Percentiles rank a stretch among this genome's conserved stretches.
Evolutionary conservation across 2,329 filamentous ascomycete genomes (phyloP).

Genomic region (Pezizomycotina sp.): DNA sequence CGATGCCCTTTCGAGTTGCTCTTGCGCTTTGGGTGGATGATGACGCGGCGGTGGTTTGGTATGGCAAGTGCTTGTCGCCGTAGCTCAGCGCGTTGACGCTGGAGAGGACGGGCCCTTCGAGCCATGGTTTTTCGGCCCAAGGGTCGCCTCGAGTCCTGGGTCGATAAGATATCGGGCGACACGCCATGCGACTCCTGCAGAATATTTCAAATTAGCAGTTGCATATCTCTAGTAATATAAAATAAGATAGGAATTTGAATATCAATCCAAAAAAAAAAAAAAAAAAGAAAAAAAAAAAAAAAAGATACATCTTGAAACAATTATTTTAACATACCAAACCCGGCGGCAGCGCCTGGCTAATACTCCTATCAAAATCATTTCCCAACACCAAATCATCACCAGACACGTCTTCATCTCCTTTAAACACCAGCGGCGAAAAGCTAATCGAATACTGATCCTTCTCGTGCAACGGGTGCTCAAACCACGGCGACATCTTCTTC

Average conservation of each 20-base stretch:
- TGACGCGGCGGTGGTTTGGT: no score
- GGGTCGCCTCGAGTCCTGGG: constrained; percentile 80
- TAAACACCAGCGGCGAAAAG: constrained; percentile 10
- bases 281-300: no score
- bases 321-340: no score
- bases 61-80: constrained; percentile 34
- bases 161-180: constrained; percentile 86
- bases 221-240: no score
- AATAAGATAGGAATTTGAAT: no score
- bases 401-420: constrained; percentile 38
- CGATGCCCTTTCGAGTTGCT: constrained; percentile 32
- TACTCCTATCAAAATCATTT: constrained; percentile 87
- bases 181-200: constrained; percentile 62
- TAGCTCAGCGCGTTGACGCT: constrained; percentile 64
- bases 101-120: constrained; percentile 68
- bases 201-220: no score
- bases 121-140: constrained; percentile 67
- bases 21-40: no score
- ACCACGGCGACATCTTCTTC: constrained; percentile 16
- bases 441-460: constrained; percentile 18
- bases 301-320: no score
- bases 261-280: no score
- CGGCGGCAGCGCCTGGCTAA: constrained; percentile 68
- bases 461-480: constrained; percentile 8
- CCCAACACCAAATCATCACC: constrained; percentile 71